Conservation (phyloP, 2,329 filamentous ascomycete genomes). For the Ophidiomyces ophidiicola region DNA sequence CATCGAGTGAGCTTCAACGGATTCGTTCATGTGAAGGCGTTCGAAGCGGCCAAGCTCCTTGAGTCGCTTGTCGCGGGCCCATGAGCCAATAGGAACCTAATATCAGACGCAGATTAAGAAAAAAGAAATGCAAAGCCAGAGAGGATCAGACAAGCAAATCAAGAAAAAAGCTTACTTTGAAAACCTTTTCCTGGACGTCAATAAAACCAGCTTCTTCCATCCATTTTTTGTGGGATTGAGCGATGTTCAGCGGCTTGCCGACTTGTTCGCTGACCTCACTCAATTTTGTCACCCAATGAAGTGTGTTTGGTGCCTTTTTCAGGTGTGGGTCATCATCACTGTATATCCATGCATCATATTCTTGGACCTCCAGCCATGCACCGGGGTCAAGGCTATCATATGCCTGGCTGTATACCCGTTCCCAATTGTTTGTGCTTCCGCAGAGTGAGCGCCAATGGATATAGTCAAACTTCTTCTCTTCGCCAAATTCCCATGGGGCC, state of each 20-base stretch:
- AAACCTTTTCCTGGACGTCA: conserved; percentile 42
- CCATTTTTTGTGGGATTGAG: conserved; percentile 41
- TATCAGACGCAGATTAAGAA: not conserved
- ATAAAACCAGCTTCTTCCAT: conserved; percentile 47
- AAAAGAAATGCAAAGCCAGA: conserved; percentile 26
- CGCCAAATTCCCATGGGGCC: conserved; percentile 45
- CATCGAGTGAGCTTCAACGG: conserved; percentile 19
- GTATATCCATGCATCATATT: conserved; percentile 18
- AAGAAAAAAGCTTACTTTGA: conserved; percentile 38
- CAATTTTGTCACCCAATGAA: conserved; percentile 36
- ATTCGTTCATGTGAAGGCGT: conserved; percentile 19
- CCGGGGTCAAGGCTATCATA: conserved; percentile 45
- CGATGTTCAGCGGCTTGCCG: conserved; percentile 40
- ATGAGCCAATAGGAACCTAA: conserved; percentile 14
- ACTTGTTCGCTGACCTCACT: conserved; percentile 35
- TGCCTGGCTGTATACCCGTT: conserved; percentile 27
- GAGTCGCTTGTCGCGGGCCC: conserved; percentile 14
- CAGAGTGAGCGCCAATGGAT: conserved; percentile 48
- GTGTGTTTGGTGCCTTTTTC: conserved; percentile 9
- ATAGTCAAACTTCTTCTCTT: conserved; percentile 40
- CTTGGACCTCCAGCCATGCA: conserved; percentile 38
- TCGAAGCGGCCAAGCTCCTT: conserved; percentile 16
- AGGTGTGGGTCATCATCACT: conserved; percentile 13
- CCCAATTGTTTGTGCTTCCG: conserved; percentile 44
- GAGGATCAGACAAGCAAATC: too few species aligned